Evolutionary conservation across 441 rosid genomes (phyloP), one percentile per base, ranked within the genome.

Genomic region (Hura crepitans): DNA sequence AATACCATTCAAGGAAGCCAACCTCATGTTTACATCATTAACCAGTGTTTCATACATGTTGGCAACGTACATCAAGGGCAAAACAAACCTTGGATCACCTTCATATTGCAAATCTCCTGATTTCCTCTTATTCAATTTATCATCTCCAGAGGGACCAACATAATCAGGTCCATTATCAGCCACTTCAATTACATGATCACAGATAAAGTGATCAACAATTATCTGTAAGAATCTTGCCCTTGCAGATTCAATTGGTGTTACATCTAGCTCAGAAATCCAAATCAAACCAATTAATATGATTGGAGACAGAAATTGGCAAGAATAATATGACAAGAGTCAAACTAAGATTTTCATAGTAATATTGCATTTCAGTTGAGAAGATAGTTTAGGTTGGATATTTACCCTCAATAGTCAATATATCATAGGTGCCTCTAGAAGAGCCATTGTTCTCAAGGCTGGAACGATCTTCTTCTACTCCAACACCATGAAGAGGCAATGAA

Each of bases 21-120:
- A 78, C 74, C 97, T 86, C 77, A 76, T 68, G 79, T 92, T 92
- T 53, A 84, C 97, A 76, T 90, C 94, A 72, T 77, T 75, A 46
- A 85, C 92, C 65, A 94, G 84, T 47, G 89, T 85, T 78, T 91
- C 94, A n/a, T 94, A 94, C 82, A 94, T 46, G 77, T 94, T 94
- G 14, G 97, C 97, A 68, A 91, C 85, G 78, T 94, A 94, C 97
- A 92, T 94, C 70, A 91, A 75, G 27, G 97, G 97, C 83, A 94
- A 71, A 39, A 96, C 89, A 23, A 86, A 83, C 61, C 75, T 72
- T 2, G 89, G 78, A 60, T 92, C 96, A 22, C 97, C 97, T 86
- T 92, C 92, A 31, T 84, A 89, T 51, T 75, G 92, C 71, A 81
- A 75, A 80, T 90, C 94, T 70, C 86, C 81, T 13, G 82, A 75